Base-by-base conservation (phyloP, 2,329 filamentous ascomycete species). In the Rachicladosporium sp. region DNA sequence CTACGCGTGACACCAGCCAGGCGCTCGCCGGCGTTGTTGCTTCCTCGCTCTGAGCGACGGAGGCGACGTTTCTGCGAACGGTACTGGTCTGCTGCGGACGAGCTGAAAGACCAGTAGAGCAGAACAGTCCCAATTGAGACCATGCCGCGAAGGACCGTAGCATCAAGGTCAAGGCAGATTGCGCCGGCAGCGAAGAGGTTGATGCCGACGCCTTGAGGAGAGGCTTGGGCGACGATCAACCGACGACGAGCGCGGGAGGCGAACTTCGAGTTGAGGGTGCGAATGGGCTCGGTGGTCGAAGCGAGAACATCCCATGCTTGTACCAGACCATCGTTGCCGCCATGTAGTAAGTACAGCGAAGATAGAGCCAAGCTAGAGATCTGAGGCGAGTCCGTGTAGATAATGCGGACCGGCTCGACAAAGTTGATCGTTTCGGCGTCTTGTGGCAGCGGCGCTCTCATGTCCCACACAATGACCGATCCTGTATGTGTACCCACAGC, bases 281-380 rank as follows among this genome's bases (percentile, higher is more conserved):
- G 78, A 37, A 96, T 73, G 0, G 91, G 85, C 12, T 80, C 77
- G 11, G 71, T 62, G 0, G 73, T 82, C 2, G 89, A 96, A 1
- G 80, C 85, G 35, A 98, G 67, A 11, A 83, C 84, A 64, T 98
- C 91, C 91, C 91, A 98, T 4, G 87, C 84, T 59, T 96, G 91
- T 4, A 94, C 89, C 3, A 96, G 73, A 1, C 91, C 89, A 61
- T 98, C 91, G 49, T 83, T 94, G 19, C 91, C 91, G 36, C 91
- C 91, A 57, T 94, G 85, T 6, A 96, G 82, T n/a, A 98, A 64
- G 55, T 93, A 93, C 10, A 98, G 67, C 2, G 86, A 82, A 1
- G 87, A 86, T 35, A 94, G 60, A 4, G 82, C 91, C n/a, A 98
- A 62, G 44, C 79, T 85, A 0, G 87, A 84, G 11, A 96, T 78